Conservation (phyloP, 1,139 yeast species). For the Diutina catenulata region DNA sequence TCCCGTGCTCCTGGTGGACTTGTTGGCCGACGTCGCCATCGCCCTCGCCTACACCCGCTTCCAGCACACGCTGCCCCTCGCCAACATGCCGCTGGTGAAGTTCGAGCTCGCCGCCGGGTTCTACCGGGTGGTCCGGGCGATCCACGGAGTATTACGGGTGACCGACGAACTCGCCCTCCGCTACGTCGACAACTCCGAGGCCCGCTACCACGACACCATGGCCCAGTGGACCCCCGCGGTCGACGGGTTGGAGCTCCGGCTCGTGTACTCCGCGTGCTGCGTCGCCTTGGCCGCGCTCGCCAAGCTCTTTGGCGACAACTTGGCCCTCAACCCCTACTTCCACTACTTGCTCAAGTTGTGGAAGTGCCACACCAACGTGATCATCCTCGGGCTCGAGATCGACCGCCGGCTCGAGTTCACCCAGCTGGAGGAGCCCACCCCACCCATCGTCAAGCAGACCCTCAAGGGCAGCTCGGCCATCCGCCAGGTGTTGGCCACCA, state of each 20-base stretch:
- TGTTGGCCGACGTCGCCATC: constrained; percentile 39
- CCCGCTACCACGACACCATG: neutral
- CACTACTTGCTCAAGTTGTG: constrained; percentile 44
- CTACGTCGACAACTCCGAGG: constrained; percentile 3
- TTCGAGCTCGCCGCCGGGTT: neutral
- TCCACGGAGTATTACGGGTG: neutral
- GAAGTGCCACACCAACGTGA: constrained; percentile 50
- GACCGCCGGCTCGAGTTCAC: constrained; percentile 47
- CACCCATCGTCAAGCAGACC: constrained; percentile 36
- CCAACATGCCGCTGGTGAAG: constrained; percentile 1
- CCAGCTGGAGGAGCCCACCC: constrained; percentile 19
- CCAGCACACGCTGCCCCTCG: neutral
- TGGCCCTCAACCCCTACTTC: constrained; percentile 49
- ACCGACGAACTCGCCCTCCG: neutral
- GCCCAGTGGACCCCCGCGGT: neutral
- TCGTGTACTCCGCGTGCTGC: constrained; percentile 1
- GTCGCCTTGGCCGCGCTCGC: neutral
- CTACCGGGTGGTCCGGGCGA: neutral
- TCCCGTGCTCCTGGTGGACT: constrained; percentile 40
- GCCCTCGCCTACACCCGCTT: constrained; percentile 19
- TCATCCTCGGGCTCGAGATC: constrained; percentile 47
- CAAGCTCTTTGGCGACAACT: constrained; percentile 15
- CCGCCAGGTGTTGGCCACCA: constrained; percentile 47
- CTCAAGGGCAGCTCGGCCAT: constrained; percentile 55
- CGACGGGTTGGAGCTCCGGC: neutral